Evolutionary conservation across 2,329 filamentous ascomycete genomes (phyloP).

Genomic region (Graphium sp.): DNA sequence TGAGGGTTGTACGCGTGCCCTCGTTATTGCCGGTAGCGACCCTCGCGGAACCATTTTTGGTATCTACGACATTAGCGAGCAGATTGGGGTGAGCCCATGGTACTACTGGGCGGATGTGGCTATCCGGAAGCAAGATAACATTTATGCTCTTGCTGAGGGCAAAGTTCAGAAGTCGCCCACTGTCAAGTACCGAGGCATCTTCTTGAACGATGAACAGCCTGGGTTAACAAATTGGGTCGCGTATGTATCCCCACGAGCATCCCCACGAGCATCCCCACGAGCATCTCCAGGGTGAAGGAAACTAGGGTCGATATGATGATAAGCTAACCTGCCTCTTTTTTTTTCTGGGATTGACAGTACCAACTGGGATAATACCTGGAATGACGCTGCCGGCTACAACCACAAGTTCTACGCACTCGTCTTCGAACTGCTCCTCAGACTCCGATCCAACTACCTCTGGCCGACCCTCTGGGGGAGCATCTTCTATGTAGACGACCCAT

Average conservation of each 20-base stretch:
- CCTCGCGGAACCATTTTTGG: constrained; percentile 42
- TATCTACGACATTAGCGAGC: constrained; percentile 41
- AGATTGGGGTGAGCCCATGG: constrained; percentile 52
- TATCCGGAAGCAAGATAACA: constrained; percentile 26
- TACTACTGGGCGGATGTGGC: constrained; percentile 52
- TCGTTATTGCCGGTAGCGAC: constrained; percentile 41
- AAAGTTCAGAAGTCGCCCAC: constrained; percentile 42
- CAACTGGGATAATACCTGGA: constrained; percentile 17
- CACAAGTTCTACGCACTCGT: constrained; percentile 51
- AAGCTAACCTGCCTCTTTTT: too few relatives aligned
- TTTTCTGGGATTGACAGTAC: constrained; percentile 1
- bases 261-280: too few relatives aligned
- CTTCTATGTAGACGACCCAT: constrained; percentile 54
- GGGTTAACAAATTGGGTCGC: constrained; percentile 49
- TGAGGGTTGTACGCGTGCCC: constrained; percentile 23
- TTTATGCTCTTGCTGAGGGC: constrained; percentile 35
- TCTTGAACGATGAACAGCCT: constrained; percentile 55
- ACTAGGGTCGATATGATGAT: too few relatives aligned
- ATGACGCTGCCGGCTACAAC: constrained; percentile 28
- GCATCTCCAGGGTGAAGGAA: too few relatives aligned
- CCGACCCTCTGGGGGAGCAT: constrained; percentile 55
- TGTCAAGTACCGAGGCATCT: constrained; percentile 53
- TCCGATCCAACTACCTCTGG: constrained; percentile 62
- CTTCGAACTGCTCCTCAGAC: constrained; percentile 53
- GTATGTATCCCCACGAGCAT: constrained; percentile 9